These are phyloP conservation scores for Solanum tacnaense DNA, from an alignment of 257 asterid species.

Conservation along the genomic window DNA sequence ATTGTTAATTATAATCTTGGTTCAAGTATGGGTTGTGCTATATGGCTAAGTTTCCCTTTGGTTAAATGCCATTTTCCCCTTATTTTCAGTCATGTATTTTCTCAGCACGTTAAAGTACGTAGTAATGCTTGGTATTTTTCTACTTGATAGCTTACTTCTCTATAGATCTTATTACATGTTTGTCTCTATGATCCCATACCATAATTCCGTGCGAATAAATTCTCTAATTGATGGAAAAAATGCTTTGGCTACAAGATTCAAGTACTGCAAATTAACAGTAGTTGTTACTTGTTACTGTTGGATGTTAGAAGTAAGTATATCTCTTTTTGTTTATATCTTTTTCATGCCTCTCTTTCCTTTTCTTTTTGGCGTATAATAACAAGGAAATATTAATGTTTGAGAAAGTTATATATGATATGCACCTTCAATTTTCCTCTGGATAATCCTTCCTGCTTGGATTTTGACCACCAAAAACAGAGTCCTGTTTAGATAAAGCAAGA, in stretches of 20 bases:
- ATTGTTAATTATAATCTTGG: neutral
- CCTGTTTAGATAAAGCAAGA: neutral
- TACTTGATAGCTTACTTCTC: neutral
- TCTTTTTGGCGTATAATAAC: neutral
- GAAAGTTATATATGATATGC: neutral
- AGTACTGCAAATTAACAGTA: neutral
- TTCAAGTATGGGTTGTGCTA: neutral
- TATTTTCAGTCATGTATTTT: neutral
- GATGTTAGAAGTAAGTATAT: neutral
- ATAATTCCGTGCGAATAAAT: neutral
- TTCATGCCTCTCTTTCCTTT: neutral
- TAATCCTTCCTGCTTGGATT: neutral
- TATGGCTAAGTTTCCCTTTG: neutral
- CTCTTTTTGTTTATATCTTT: neutral
- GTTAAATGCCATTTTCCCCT: neutral
- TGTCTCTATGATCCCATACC: neutral
- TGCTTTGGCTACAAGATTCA: neutral
- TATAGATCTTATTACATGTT: neutral
- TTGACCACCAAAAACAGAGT: neutral
- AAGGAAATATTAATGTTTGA: neutral
- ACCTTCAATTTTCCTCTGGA: neutral
- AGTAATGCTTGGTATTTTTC: neutral
- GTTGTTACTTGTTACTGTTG: neutral
- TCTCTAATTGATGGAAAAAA: neutral
- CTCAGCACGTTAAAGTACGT: neutral